Evolutionary conservation across 768 basidiomycete species (phyloP), one percentile per base, ranked within the genome.

Genomic region (Dentipellis fragilis): DNA sequence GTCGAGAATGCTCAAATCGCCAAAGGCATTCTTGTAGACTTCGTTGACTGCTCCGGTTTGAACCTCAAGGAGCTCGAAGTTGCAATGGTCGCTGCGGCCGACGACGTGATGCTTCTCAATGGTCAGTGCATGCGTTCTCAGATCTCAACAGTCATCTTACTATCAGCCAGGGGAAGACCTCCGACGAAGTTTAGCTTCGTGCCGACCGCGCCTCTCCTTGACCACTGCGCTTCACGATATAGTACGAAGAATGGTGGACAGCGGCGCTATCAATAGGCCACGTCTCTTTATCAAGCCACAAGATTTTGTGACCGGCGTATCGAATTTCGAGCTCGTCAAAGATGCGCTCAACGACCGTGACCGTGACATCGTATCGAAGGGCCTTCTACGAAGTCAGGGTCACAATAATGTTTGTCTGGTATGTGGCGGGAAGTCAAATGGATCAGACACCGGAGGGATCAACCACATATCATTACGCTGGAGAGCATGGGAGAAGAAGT

Each of bases 241-340:
- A 42, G 68, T 83, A 22, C 67, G 70, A 38, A 74, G 72, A 45
- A 68, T 91, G 23, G 70, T 73, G 3, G 65, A 70, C 19, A 75
- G 81, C 0, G 57, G 73, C 0, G 70, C 79, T n/a, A 66, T 89
- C 39, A 75, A 84, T 68, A 86, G 84, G 62, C 71, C 86, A 0
- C 75, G 74, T 9, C 71, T 90, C 37, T 90, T 89, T 64, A 77
- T 91, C 65, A 88, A 85, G 64, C 76, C 86, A 1, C 70, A 66
- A 10, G 85, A 90, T 59, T 76, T 90, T n/a, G 71, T 86, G 6
- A 84, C 87, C 61, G 83, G 82, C 7, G 67, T 82, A 19, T 66
- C 75, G 10, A 76, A 69, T 37, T 62, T 81, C 38, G 67, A 70
- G 1, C 66, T 73, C 7, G 56, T 73, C 37, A 73, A 70, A 17